Base-by-base conservation (phyloP, 2,329 filamentous ascomycete genomes). In the Aureobasidium sp. region DNA sequence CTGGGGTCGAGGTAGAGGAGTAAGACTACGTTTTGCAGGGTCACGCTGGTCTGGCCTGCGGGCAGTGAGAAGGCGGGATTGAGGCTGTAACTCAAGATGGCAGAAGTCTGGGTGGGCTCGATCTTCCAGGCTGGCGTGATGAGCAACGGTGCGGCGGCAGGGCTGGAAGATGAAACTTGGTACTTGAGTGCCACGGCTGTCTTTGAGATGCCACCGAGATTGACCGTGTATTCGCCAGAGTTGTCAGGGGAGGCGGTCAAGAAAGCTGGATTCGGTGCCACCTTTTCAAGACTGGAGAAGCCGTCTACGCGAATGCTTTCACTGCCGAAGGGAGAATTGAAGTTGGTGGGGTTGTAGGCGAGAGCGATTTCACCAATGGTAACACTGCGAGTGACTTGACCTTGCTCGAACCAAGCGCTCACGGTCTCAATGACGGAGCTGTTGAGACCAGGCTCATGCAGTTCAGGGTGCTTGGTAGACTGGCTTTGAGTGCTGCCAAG, bases 181-280 rank as follows among this genome's bases (percentile, higher is more conserved):
- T 97, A 98, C 56, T 93, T 95, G 73, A 98, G 97, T 6, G 86
- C 91, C 6, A 91, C 83, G 0, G 85, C 79, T 1, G 88, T 84
- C 62, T 84, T 82, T 59, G 76, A 72, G 58, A 96, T 79, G 64
- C 84, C 82, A 12, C 82, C 76, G 6, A 93, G 71, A 57, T 90
- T 81, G 27, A 98, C 73, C 0, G 75, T 80, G 70, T 94, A 98
- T 64, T 91, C 85, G 55, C 94, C 90, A 3, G 85, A 79, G 55
- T 79, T 83, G 8, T 85, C 81, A 1, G 76, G 64, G 1, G 79
- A 75, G 60, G 89, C 85, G 27, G 84, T 81, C 48, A 97, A 83
- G 70, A 97, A 95, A 54, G 90, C 87, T 38, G 89, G 88, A 67
- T 98, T 98, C 1, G 90, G 90, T 0, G 90, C 90, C 54, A 98